Evolutionary conservation across 2,329 filamentous ascomycete genomes (phyloP).

Genomic region (Ophiognomonia clavigignenti-juglandacearum): DNA sequence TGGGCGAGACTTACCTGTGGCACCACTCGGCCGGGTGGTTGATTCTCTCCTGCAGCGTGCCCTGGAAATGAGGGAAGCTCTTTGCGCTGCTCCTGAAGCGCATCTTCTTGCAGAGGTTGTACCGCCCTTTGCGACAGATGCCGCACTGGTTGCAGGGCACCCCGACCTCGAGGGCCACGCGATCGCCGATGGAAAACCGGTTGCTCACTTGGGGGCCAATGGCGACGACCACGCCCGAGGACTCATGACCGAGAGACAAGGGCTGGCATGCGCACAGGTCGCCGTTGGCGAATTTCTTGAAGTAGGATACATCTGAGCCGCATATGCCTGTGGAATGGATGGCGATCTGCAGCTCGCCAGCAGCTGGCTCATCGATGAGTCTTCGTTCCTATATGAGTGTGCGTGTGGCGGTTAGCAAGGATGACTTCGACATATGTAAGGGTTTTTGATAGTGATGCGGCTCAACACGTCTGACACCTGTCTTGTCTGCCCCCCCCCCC

Average conservation of each 20-base stretch:
- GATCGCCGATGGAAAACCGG: slow-evolving; percentile 51
- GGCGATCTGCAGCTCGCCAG: slow-evolving; percentile 58
- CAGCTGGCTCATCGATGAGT: slow-evolving; percentile 39
- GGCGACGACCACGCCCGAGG: slow-evolving; percentile 52
- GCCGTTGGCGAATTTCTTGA: slow-evolving; percentile 68
- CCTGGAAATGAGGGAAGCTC: slow-evolving; percentile 59
- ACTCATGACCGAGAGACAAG: slow-evolving; percentile 60
- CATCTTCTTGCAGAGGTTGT: slow-evolving; percentile 59
- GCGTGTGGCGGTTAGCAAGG: slow-evolving; percentile 13
- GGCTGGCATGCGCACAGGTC: slow-evolving; percentile 63
- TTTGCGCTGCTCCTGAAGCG: slow-evolving; percentile 59
- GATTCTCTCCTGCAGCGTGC: slow-evolving; percentile 57
- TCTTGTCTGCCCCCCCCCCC: background rate
- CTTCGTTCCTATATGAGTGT: slow-evolving; percentile 39
- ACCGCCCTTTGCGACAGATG: slow-evolving; percentile 48
- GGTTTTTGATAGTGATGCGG: too few relatives aligned
- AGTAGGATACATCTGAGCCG: slow-evolving; percentile 67
- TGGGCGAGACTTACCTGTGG: slow-evolving; percentile 49
- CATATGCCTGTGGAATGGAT: slow-evolving; percentile 64
- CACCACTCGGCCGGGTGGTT: slow-evolving; percentile 60
- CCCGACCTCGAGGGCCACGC: slow-evolving; percentile 55
- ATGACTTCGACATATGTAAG: slow-evolving; percentile 6
- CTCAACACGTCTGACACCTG: slow-evolving; percentile 4
- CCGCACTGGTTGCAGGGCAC: slow-evolving; percentile 48
- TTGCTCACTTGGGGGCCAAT: slow-evolving; percentile 48